Conservation (phyloP, 768 basidiomycete species). For the Heimioporus sp. region DNA sequence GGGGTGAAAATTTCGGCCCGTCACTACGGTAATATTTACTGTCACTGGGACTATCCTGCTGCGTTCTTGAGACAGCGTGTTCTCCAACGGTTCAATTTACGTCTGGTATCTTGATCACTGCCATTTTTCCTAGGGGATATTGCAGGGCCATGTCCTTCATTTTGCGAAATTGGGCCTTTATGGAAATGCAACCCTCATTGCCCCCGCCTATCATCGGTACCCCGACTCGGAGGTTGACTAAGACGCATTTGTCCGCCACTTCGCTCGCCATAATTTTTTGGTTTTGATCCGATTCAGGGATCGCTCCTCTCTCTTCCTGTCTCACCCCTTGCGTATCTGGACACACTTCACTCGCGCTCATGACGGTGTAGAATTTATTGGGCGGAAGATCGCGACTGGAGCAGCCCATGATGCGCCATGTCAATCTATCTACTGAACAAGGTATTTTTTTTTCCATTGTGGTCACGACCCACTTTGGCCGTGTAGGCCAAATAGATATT, state of each 20-base stretch:
- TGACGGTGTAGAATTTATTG: conserved; percentile 6
- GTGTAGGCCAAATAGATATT: conserved; percentile 12
- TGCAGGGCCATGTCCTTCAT: conserved; percentile 6
- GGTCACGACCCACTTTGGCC: conserved; percentile 7
- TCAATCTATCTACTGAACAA: conserved; percentile 4
- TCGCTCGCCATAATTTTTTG: conserved; percentile 9
- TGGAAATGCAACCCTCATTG: neutral
- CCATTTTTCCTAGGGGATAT: conserved; percentile 10
- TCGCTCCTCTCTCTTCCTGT: conserved; percentile 11
- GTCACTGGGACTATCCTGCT: neutral
- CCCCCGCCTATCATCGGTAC: neutral
- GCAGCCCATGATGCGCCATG: conserved; percentile 6
- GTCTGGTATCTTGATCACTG: conserved; percentile 17
- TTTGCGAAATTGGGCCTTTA: conserved; percentile 9
- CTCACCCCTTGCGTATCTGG: conserved; percentile 7
- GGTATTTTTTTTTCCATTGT: conserved; percentile 11
- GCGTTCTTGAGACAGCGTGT: conserved; percentile 14
- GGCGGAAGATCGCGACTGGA: conserved; percentile 14
- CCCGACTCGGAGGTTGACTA: conserved; percentile 5
- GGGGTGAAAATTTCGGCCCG: neutral
- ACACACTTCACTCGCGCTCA: conserved; percentile 4
- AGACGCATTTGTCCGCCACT: conserved; percentile 6
- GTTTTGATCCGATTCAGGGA: conserved; percentile 30
- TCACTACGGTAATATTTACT: neutral
- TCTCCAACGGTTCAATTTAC: conserved; percentile 23